Evolutionary conservation across 345 rosid genomes (phyloP).

Genomic region (Lenwebbia sp.): DNA sequence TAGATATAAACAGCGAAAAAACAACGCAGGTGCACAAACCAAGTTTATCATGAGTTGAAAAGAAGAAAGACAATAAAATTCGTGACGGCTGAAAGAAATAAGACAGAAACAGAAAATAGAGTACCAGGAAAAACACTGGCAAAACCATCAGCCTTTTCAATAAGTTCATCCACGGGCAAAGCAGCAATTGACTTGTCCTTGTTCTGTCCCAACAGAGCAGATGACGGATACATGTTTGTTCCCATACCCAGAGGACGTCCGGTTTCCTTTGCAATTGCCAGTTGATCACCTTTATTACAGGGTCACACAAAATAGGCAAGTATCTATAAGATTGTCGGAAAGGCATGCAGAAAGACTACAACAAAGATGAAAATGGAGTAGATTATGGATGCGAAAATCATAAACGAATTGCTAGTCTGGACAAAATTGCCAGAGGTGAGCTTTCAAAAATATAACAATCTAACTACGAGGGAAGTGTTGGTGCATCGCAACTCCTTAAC

Average conservation of each 20-base stretch:
- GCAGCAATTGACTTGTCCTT: slow-evolving; percentile 48
- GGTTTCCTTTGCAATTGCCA: slow-evolving; percentile 61
- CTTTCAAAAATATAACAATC: background rate
- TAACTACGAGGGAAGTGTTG: background rate
- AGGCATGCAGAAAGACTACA: background rate
- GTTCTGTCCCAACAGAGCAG: slow-evolving; percentile 51
- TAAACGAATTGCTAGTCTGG: background rate
- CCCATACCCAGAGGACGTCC: slow-evolving; percentile 70
- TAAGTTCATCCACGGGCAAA: slow-evolving; percentile 50
- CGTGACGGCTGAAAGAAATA: background rate
- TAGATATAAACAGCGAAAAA: background rate
- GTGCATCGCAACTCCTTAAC: background rate
- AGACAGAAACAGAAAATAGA: background rate
- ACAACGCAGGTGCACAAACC: background rate
- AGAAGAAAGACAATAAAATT: background rate
- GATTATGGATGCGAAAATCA: background rate
- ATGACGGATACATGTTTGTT: slow-evolving; percentile 62
- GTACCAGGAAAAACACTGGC: slow-evolving; percentile 69
- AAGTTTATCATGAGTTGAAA: background rate
- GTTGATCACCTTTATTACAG: slow-evolving; percentile 37
- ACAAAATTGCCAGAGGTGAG: background rate
- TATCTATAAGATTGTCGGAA: background rate
- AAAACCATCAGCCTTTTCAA: slow-evolving; percentile 57
- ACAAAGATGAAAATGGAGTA: background rate
- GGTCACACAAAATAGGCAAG: background rate